A percentile compares a stretch with the other conserved stretches of the same genome.
These are phyloP conservation scores for Leptodermis oblonga DNA, from an alignment of 257 asterid species.

Conservation along the genomic window DNA sequence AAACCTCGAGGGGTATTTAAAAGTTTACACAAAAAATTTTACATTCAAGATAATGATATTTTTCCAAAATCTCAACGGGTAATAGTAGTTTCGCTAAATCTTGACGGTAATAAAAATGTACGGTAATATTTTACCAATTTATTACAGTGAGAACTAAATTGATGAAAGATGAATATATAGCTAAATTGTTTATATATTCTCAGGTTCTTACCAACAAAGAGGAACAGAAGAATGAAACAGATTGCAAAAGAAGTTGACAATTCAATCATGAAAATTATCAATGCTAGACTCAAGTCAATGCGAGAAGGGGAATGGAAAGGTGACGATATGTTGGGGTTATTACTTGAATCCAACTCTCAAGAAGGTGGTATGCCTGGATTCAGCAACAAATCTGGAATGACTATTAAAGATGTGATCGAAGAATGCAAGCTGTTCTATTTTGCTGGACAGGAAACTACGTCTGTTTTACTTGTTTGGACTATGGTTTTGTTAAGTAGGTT, in stretches of 20 bases:
- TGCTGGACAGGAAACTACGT: slow-evolving; percentile 12
- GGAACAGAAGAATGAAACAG: slow-evolving; percentile 7
- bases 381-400: neutral
- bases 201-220: slow-evolving; percentile 12
- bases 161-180: too few relatives aligned
- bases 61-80: too few relatives aligned
- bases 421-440: slow-evolving; percentile 14
- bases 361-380: neutral
- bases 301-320: neutral
- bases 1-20: too few relatives aligned
- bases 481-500: neutral
- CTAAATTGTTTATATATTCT: neutral
- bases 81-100: too few relatives aligned
- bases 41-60: too few relatives aligned
- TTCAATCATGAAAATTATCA: slow-evolving; percentile 1
- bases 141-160: too few relatives aligned
- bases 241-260: neutral
- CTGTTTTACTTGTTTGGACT: slow-evolving; percentile 8
- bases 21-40: too few relatives aligned
- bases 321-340: slow-evolving; percentile 6
- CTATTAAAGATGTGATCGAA: neutral
- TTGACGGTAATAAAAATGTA: too few relatives aligned
- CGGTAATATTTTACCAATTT: too few relatives aligned
- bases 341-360: slow-evolving; percentile 11
- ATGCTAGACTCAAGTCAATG: slow-evolving; percentile 1